phyloP scores from a whole-genome alignment of 495 filamentous ascomycete genomes.

The Pseudomonodictys pantanalensis region DNA sequence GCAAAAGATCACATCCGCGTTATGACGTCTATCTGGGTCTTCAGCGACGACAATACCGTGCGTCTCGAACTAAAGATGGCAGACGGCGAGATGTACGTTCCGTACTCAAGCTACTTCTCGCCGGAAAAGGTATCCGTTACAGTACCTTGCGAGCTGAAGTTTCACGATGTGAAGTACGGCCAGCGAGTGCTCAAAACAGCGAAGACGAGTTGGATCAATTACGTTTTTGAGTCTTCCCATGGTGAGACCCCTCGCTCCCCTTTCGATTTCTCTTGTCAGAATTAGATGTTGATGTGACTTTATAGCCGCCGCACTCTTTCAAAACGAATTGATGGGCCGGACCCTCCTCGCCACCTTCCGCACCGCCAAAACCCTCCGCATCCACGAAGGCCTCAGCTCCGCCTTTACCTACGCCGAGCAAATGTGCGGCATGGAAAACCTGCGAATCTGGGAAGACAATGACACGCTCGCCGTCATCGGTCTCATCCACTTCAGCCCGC shows the following conservation, averaged over 20 bases:
- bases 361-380: slow-evolving; percentile 40
- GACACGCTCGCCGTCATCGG: slow-evolving; percentile 37
- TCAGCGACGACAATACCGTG: slow-evolving; percentile 39
- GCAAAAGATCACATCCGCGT: slow-evolving; percentile 24
- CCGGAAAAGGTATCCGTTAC: slow-evolving; percentile 40
- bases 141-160: slow-evolving; percentile 33
- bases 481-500: slow-evolving; percentile 40
- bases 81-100: slow-evolving; percentile 39
- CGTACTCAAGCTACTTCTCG: slow-evolving; percentile 42
- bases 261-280: background rate
- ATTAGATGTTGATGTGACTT: background rate
- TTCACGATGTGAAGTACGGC: slow-evolving; percentile 34
- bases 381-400: slow-evolving; percentile 40
- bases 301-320: slow-evolving; percentile 36
- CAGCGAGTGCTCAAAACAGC: slow-evolving; percentile 12
- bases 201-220: slow-evolving; percentile 45
- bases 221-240: slow-evolving; percentile 33
- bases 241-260: slow-evolving; percentile 1
- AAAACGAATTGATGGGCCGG: slow-evolving; percentile 43
- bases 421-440: slow-evolving; percentile 44
- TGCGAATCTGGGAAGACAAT: slow-evolving; percentile 44
- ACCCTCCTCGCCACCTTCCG: slow-evolving; percentile 38
- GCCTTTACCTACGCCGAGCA: slow-evolving; percentile 42
- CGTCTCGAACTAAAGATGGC: slow-evolving; percentile 42
- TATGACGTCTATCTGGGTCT: slow-evolving; percentile 42